Base-by-base conservation (phyloP, 2,329 filamentous ascomycete species). In the Penicillium sp. region DNA sequence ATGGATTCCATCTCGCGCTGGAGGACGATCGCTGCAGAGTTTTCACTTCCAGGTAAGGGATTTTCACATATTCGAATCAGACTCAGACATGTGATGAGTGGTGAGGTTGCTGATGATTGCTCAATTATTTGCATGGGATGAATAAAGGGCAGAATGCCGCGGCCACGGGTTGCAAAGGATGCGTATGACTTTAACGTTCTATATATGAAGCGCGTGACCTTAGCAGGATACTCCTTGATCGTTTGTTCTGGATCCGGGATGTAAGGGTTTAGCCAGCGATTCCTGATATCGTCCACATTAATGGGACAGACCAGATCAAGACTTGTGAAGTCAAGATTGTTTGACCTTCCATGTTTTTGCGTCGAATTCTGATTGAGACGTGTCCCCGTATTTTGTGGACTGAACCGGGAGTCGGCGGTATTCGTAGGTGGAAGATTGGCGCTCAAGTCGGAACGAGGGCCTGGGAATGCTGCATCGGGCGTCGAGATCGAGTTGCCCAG, bases 241-340 rank as follows among this genome's bases (percentile, higher is more conserved):
- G 56, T 67, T 44, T 80, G 76, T 2, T 71, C 74, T 0, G 75
- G 71, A 0, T 74, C 51, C 0, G 78, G 77, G 5, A 80, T 72
- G 31, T 74, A 79, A 1, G 72, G 63, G 28, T 78, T 73, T 24
- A 81, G 62, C 78, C 78, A 81, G 10, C 78, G 76, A 36, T 76
- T 78, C 11, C 68, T 71, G 44, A 80, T 79, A 14, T 73, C 72
- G 22, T 78, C 73, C 0, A 70, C 72, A 42, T 79, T 71, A 54
- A 80, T 78, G 2, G 75, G 74, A 50, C 76, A 79, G 0, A 72
- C 51, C 6, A 81, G 68, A 11, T 73, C 66, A 6, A 64, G 52
- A 5, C 25, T 31, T 20, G 49, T 48, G 11, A 77, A 77, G 42
- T 74, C 60, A 22, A 71, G 39, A n/a, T 14, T 18, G 4, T 41